Conservation (phyloP, 2,329 filamentous ascomycete species). For the Cladosporium phlei region DNA sequence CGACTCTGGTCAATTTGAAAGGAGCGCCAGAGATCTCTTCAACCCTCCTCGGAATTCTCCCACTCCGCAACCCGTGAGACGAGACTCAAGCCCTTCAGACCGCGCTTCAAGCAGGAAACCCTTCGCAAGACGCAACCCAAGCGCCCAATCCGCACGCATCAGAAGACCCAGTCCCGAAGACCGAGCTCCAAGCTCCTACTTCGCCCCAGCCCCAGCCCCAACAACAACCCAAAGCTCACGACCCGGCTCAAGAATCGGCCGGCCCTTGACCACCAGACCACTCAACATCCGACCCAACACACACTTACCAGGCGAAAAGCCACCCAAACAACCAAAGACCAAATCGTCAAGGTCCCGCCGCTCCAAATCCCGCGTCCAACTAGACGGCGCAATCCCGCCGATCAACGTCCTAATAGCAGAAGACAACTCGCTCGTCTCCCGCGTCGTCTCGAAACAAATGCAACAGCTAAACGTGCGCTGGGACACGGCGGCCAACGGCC, state of each 20-base stretch:
- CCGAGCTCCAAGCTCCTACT: not conserved
- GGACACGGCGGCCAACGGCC: conserved; percentile 18
- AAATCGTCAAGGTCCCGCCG: conserved; percentile 19
- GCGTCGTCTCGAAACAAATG: conserved; percentile 20
- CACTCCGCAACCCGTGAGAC: not conserved
- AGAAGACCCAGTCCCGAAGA: not conserved
- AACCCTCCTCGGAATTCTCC: not conserved
- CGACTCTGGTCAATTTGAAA: not conserved
- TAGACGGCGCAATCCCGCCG: conserved; percentile 36
- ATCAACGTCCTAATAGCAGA: conserved; percentile 28
- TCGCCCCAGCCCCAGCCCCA: not conserved
- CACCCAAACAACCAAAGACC: conserved; percentile 36
- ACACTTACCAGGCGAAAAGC: conserved; percentile 18
- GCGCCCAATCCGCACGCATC: not conserved
- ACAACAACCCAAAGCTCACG: conserved; percentile 39
- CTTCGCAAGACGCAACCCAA: not conserved
- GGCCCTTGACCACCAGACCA: not conserved
- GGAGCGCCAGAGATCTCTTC: not conserved
- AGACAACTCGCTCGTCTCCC: conserved; percentile 31
- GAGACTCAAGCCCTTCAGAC: not conserved
- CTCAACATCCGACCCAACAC: not conserved
- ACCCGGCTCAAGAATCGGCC: not conserved
- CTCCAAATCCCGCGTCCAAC: conserved; percentile 21
- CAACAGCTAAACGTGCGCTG: conserved; percentile 17
- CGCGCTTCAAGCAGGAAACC: conserved; percentile 1